phyloP scores from a whole-genome alignment of 192 early-diverging fungal genomes.

The Paraglomus brasilianum region DNA sequence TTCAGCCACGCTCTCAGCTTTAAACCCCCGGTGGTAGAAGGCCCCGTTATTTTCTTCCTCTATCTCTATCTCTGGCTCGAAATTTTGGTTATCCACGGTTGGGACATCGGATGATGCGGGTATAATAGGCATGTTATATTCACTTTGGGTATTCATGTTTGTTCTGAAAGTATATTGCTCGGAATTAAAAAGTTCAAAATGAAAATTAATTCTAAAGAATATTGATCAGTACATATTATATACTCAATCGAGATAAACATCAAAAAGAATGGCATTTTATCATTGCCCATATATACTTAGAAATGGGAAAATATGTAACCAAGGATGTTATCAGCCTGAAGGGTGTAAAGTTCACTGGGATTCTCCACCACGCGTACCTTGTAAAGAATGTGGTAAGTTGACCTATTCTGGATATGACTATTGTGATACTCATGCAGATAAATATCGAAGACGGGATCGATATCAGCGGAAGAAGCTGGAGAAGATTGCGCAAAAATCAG shows the following conservation, averaged over 20 bases:
- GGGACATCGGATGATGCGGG: background rate
- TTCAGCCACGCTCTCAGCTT: background rate
- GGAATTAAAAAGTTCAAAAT: too few relatives aligned
- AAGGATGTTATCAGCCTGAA: background rate
- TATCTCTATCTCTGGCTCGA: slow-evolving; percentile 12
- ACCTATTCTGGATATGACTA: background rate
- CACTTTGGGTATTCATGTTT: slow-evolving; percentile 19
- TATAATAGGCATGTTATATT: slow-evolving; percentile 1
- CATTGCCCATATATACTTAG: slow-evolving; percentile 4
- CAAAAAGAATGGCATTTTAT: background rate
- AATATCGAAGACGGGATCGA: background rate
- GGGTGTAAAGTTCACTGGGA: slow-evolving; percentile 6
- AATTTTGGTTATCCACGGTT: background rate
- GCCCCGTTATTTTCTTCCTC: background rate
- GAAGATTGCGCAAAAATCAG: slow-evolving; percentile 17
- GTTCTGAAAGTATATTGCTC: background rate
- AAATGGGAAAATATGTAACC: slow-evolving; percentile 1
- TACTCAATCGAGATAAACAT: background rate
- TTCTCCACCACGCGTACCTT: background rate
- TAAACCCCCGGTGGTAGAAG: slow-evolving; percentile 8
- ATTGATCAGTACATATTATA: too few relatives aligned
- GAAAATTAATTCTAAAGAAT: too few relatives aligned
- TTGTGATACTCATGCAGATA: background rate
- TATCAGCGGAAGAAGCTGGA: slow-evolving; percentile 7
- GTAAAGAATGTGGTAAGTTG: background rate